Evolutionary conservation across 371 early-diverging fungal species (phyloP), one percentile per base, ranked within the genome.

Genomic region (Syncephalis fuscata): DNA sequence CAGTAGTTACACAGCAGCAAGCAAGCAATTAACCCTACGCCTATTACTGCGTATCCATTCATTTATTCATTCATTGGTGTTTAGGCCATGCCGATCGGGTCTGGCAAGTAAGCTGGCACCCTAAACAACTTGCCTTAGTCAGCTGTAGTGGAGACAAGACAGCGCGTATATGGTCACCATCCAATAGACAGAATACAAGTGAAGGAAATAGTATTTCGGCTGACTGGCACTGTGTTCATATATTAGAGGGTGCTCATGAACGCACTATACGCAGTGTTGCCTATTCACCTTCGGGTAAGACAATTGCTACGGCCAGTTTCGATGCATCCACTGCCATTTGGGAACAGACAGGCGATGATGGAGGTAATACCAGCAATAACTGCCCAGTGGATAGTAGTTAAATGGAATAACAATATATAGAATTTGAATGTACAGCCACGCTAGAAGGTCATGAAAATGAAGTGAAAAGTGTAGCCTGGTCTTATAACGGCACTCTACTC

Each of bases 401-500:
- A 39, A 3, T 17, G 26, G 39, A 11, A n/a, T n/a, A n/a, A n/a
- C n/a, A n/a, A n/a, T n/a, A n/a, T n/a, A n/a, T 46, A 64, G 84
- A 80, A 14, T 88, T 77, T 67, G 93, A 92, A 56, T 91, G 87
- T 61, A 74, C 86, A 0, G 92, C 92, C 1, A 90, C 92, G 7
- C 62, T 97, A 46, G 98, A 97, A 64, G 98, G 98, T 7, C 98
- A 97, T 64, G 98, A 97, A 66, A 94, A 92, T 65, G 98, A 97
- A 64, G 89, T 87, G 37, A 97, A 97, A 62, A 70, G 79, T 17
- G 88, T 94, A 19, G 68, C 86, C 2, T 97, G 91, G 89, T 80
- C 85, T 8, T 59, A 74, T 24, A 70, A 77, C 1, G 92, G 89
- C 1, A 63, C 79, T 2, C 63, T 93, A 15, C 57, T 97, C 40